Evolutionary conservation across 208 protist genomes (phyloP), one percentile per base, ranked within the genome.

Genomic region (Leishmania tropica): DNA sequence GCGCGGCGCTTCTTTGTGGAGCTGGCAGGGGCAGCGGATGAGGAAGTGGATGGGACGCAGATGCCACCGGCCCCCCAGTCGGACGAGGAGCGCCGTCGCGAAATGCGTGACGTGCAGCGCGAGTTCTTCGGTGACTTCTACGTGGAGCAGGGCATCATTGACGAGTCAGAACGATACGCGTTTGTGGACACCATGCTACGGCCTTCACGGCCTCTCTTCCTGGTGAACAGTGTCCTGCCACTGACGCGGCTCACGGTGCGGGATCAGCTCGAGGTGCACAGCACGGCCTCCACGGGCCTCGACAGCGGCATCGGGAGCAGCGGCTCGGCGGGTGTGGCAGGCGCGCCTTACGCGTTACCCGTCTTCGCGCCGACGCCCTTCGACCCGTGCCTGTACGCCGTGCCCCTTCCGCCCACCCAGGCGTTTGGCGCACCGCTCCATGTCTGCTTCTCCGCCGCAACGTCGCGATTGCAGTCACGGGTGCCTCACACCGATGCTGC

Each of bases 81-180:
- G 45, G 91, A 93, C 70, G 87, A 87, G 70, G 79, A 90, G 31
- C 90, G 94, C 3, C 85, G 56, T n/a, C 86, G 91, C 28, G 94
- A 97, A 78, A 78, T 71, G 58, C 81, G 71, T 0, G 88, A 94
- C 79, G 88, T 91, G 35, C 85, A 96, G 70, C 89, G 89, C 13
- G 84, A 89, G 40, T 97, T 96, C 62, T 97, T 95, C 56, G 90
- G 76, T 17, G 89, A 95, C 72, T 97, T 91, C 80, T 97, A 97
- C 83, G 65, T 86, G 0, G 84, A 90, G 71, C 92, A 97, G 67
- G 87, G 89, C 21, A 42, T 97, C 21, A 76, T 94, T 1, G 51
- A 67, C 1, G 74, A 62, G n/a, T 72, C 79, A 4, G 76, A 87
- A 47, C 78, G 75, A 17, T 88, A 88, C 62, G 83, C 80, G 5